A percentile compares a stretch with the other conserved stretches of the same genome.
These are phyloP conservation scores for Blastobotrys serpentis DNA, from an alignment of 1,139 yeast species.

Conservation along the genomic window DNA sequence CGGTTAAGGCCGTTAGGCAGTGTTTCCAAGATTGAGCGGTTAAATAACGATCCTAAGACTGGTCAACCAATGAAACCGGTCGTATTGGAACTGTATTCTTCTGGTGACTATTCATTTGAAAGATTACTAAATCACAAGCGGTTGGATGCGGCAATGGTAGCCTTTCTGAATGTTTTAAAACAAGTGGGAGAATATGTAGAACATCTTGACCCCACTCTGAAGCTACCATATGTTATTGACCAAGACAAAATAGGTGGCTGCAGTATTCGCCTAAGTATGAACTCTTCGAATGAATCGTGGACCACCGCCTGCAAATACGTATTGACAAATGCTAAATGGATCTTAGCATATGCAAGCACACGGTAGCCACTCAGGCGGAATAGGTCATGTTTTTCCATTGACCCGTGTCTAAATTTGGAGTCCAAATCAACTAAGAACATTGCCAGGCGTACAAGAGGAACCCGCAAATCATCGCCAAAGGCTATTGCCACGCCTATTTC, in stretches of 20 bases:
- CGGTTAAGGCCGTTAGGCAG: conserved; percentile 82
- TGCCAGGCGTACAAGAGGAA: too few species aligned
- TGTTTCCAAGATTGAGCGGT: conserved; percentile 70
- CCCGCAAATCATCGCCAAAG: too few species aligned
- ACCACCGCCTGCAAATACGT: conserved; percentile 83
- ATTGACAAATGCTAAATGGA: conserved; percentile 57
- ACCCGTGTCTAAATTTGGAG: too few species aligned
- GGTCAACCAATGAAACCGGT: conserved; percentile 39
- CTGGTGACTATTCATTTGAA: conserved; percentile 68
- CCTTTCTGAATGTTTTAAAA: conserved; percentile 60
- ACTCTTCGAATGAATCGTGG: conserved; percentile 74
- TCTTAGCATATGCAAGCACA: conserved; percentile 32
- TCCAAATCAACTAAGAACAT: too few species aligned
- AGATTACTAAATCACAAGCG: conserved; percentile 67
- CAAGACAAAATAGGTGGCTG: conserved; percentile 75
- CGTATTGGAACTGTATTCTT: conserved; percentile 52
- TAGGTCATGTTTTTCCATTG: neutral
- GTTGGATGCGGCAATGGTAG: conserved; percentile 75
- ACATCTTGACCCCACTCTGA: conserved; percentile 54
- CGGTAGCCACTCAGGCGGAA: neutral
- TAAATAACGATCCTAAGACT: conserved; percentile 41
- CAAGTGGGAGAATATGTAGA: conserved; percentile 56
- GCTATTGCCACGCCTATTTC: too few species aligned
- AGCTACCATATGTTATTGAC: conserved; percentile 66
- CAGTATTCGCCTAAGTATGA: conserved; percentile 66